A percentile compares a stretch with the other conserved stretches of the same genome.
phyloP scores from a whole-genome alignment of 192 early-diverging fungal species.

The Coemansia sp. region DNA sequence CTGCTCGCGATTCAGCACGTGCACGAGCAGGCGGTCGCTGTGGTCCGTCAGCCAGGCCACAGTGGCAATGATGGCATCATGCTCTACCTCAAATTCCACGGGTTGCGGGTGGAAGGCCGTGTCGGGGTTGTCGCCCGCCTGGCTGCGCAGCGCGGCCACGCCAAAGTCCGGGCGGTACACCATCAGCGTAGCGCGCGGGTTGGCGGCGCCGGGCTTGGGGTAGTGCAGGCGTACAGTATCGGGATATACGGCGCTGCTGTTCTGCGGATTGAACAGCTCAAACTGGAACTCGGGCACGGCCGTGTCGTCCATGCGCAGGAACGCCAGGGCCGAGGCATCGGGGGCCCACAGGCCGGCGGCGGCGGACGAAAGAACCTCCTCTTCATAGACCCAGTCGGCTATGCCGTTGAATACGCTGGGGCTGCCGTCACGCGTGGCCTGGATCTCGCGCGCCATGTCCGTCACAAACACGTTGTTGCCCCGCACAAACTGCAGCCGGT shows the following conservation, averaged over 20 bases:
- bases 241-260: slow-evolving; percentile 58
- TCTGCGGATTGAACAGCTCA: slow-evolving; percentile 64
- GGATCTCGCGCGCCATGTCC: slow-evolving; percentile 60
- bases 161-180: slow-evolving; percentile 54
- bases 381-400: slow-evolving; percentile 99
- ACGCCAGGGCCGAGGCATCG: slow-evolving; percentile 69
- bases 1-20: slow-evolving; percentile 87
- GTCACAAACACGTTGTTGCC: slow-evolving; percentile 85
- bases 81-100: slow-evolving; percentile 38
- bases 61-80: slow-evolving; percentile 75
- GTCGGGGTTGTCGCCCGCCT: slow-evolving; percentile 37
- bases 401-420: slow-evolving; percentile 81
- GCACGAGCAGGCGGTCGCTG: slow-evolving; percentile 59
- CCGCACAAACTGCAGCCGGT: slow-evolving; percentile 76
- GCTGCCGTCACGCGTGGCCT: slow-evolving; percentile 81
- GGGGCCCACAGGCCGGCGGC: slow-evolving; percentile 86
- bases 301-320: slow-evolving; percentile 81
- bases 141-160: slow-evolving; percentile 6
- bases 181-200: slow-evolving; percentile 74
- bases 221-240: slow-evolving; percentile 71
- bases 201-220: slow-evolving; percentile 83
- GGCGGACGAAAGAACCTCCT: slow-evolving; percentile 72
- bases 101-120: slow-evolving; percentile 39
- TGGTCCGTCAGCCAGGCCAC: slow-evolving; percentile 71
- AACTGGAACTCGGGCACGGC: slow-evolving; percentile 72